Base-by-base conservation (phyloP, 352 stramenopile species). In the Pythium monospermum region DNA sequence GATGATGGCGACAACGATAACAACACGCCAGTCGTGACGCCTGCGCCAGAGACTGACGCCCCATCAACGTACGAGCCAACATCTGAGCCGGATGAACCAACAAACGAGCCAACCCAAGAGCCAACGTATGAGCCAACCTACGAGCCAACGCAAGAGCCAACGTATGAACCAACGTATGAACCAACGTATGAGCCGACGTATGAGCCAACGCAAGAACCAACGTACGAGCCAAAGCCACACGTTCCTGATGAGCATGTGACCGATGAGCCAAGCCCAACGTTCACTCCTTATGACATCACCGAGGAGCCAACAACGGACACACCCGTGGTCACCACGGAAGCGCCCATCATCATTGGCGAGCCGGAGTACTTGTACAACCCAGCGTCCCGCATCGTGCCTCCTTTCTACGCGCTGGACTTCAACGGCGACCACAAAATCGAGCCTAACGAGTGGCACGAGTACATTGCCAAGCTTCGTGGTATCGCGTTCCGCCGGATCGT, bases 321-420 rank as follows among this genome's bases (percentile, higher is more conserved):
- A 19, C 15, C 35, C 12, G 25, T 38, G 22, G 25, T 13, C 12
- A 31, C 25, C 15, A 28, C 42, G 22, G 5, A 11, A 13, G 5
- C 42, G 6, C 10, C 41, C 2, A 32, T 16, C 41, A 15, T 31
- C 4, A 15, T 49, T 41, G 18, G 15, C 3, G n/a, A 16, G 7
- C 28, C 32, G 5, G 10, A 13, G 23, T 46, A 31, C 39, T 46
- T 41, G 6, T 41, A 42, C 30, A 11, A 39, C 10, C 45, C 45
- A 6, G 30, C 43, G 3, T 50, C 43, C 16, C 23, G 16, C 23
- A 16, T 22, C 4, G 52, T 40, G 12, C 23, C 52, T 7, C 52
- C 52, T 13, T 53, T 59, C 32, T 31, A 45, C 18, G 47, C 35
- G 10, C 47, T 53, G 7, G 47, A 53, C 18, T 16, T 53, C 35